Base-by-base conservation (phyloP, 345 rosid species). In the Gossypium raimondii region DNA sequence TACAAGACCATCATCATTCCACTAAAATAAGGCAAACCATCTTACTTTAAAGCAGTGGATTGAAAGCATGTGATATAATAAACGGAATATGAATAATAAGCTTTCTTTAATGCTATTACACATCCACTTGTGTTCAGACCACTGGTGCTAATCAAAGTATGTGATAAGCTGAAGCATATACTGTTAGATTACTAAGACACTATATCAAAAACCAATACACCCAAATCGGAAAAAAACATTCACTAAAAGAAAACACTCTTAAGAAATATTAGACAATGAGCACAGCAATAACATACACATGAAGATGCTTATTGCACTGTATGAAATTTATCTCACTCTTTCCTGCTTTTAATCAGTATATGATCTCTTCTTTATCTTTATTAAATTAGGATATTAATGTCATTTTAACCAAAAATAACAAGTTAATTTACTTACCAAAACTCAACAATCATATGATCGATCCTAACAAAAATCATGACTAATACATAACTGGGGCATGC, bases 11-110 rank as follows among this genome's bases (percentile, higher is more conserved):
- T 75, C 57, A 24, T 12, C 61, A 45, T 57, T 60, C 73, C 43
- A 76, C 70, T 44, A 9, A 77, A 76, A 43, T 75, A 52, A 47
- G 74, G 58, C 73, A 65, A 24, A 59, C 47, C 45, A 18, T 51
- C 64, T 72, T 70, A 50, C 59, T 75, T 70, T 60, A 52, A 11
- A 70, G 24, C 18, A 66, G 56, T 25, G 72, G 70, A n/a, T 61
- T 17, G 24, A 48, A 73, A 73, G 76, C 59, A 61, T 17, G 76
- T 51, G 41, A 73, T 50, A 62, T n/a, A 48, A 47, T 61, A 62
- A 43, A 18, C 17, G n/a, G 55, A 16, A 70, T 34, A 51, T 27
- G 60, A 50, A 14, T 50, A 50, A 14, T 17, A 50, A 68, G 14
- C n/a, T 25, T 51, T 69, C 14, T 52, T 11, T 53, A 55, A 70